Evolutionary conservation across 169 alveolate species (phyloP), one percentile per base, ranked within the genome.

Genomic region (Nephromyces sp.): DNA sequence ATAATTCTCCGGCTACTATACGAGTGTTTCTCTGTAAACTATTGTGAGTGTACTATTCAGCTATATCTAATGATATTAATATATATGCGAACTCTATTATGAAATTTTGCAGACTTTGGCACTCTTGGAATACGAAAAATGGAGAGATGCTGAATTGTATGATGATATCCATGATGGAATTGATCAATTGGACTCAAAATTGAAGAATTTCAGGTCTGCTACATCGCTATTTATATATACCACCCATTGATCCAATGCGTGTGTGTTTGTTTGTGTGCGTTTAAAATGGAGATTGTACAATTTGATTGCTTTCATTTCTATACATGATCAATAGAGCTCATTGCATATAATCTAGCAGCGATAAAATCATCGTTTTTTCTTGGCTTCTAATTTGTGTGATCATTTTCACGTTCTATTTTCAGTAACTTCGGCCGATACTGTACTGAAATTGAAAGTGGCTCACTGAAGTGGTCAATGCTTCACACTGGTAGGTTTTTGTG

Each of bases 401-500:
- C 15, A 15, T 15, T 43, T 15, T 43, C n/a, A n/a, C n/a, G n/a
- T 43, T 43, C 57, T n/a, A 43, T 43, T 27, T 32, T 43, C 71
- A 65, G 71, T 32, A 65, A 65, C 6, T 65, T 65, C 6, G 86
- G 77, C 51, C 67, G 86, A 21, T 80, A 80, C 24, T 70, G 77
- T 65, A 68, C 52, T 25, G 86, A 80, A 52, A 80, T 80, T 57
- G 75, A 68, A 3, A 77, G 67, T 25, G 74, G 74, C 63, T 70
- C 66, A 27, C 76, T 80, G 22, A 63, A 67, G 27, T 77, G 86
- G 85, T 66, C 79, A 8, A 65, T 77, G 61, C 21, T 80, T 32
- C 85, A 79, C n/a, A 62, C 81, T 25, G 85, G 74, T 28, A 79
- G 64, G n/a, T n/a, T n/a, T n/a, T n/a, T n/a, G n/a, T n/a, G n/a